Conservation (phyloP, 805 yeast genomes). For the Scheffersomyces stipitis region DNA sequence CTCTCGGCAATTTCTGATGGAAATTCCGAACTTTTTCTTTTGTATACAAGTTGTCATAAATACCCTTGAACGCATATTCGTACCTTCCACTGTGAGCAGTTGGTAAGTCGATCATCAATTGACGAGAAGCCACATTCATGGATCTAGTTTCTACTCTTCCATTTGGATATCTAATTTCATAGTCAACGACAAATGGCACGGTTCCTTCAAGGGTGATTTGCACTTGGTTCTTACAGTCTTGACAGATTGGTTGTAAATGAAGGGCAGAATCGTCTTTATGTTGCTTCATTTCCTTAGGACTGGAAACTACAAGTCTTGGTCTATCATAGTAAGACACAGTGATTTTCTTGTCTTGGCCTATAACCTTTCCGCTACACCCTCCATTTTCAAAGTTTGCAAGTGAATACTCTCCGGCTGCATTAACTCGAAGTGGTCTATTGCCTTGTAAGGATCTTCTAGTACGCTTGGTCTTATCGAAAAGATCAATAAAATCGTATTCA, state of each 20-base stretch:
- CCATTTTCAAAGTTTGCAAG: conserved; percentile 39
- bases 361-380: conserved; percentile 46
- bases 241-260: conserved; percentile 32
- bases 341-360: conserved; percentile 14
- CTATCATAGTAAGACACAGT: conserved; percentile 21
- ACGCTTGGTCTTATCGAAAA: conserved; percentile 21
- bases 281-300: conserved; percentile 17
- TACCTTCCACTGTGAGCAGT: conserved; percentile 56
- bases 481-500: conserved; percentile 26
- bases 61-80: conserved; percentile 56
- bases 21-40: conserved; percentile 22
- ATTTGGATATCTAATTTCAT: conserved; percentile 58
- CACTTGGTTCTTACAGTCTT: conserved; percentile 24
- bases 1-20: conserved; percentile 12
- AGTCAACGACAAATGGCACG: conserved; percentile 69
- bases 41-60: conserved; percentile 66
- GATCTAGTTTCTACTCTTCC: conserved; percentile 43
- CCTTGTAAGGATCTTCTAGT: conserved; percentile 7
- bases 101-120: conserved; percentile 36
- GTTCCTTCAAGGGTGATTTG: conserved; percentile 51
- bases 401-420: conserved; percentile 43
- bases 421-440: conserved; percentile 25
- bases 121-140: conserved; percentile 29
- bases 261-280: conserved; percentile 21
- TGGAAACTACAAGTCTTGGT: conserved; percentile 22